These are phyloP conservation scores for Pythium sukuiense DNA, from an alignment of 352 stramenopile species.

Conservation along the genomic window DNA sequence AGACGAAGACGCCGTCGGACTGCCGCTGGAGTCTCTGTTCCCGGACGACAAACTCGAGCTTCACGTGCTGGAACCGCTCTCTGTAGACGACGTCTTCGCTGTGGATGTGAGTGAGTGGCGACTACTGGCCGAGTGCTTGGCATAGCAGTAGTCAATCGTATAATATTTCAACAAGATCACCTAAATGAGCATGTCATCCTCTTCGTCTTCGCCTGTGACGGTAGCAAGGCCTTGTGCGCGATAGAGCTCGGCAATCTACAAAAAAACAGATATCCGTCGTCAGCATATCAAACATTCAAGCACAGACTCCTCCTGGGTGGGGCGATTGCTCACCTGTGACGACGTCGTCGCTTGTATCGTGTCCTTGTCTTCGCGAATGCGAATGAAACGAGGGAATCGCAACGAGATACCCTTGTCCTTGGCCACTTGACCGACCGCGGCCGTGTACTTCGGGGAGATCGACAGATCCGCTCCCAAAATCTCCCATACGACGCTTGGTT, in stretches of 20 bases:
- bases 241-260: constrained; percentile 84
- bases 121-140: constrained; percentile 11
- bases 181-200: constrained; percentile 83
- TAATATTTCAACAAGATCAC: constrained; percentile 5
- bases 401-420: constrained; percentile 96
- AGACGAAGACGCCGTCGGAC: neutral
- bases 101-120: constrained; percentile 7
- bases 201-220: constrained; percentile 56
- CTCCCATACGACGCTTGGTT: constrained; percentile 97
- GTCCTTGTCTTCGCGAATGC: constrained; percentile 97
- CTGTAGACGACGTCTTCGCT: neutral
- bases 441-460: constrained; percentile 98
- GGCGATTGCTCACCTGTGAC: constrained; percentile 84
- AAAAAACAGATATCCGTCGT: constrained; percentile 6
- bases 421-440: constrained; percentile 90
- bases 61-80: neutral
- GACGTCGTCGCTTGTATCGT: constrained; percentile 94
- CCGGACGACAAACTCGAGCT: neutral
- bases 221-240: constrained; percentile 72
- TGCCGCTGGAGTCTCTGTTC: neutral
- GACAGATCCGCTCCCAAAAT: constrained; percentile 98
- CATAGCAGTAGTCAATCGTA: neutral
- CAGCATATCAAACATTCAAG: neutral
- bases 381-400: constrained; percentile 98
- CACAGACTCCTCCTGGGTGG: neutral